Conservation (phyloP, 768 basidiomycete genomes). For the Dentipellis fragilis region DNA sequence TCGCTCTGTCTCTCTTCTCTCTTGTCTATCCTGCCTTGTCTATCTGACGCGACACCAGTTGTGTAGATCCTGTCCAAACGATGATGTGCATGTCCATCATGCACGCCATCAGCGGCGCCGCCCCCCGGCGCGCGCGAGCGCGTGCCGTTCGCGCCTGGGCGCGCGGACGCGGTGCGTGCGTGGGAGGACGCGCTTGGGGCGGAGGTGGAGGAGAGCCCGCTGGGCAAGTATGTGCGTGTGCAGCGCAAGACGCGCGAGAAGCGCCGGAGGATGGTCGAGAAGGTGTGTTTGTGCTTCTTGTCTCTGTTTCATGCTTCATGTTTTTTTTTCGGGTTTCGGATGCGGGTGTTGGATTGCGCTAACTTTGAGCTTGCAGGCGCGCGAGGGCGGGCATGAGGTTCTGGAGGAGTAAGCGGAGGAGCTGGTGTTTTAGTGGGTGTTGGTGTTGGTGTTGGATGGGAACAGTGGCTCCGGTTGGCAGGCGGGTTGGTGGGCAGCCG, state of each 20-base stretch:
- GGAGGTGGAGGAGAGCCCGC: constrained; percentile 63
- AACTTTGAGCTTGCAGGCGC: constrained; percentile 36
- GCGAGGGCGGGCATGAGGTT: constrained; percentile 61
- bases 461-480: no score
- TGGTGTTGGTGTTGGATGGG: not conserved
- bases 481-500: no score
- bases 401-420: constrained; percentile 28
- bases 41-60: no score
- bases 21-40: no score
- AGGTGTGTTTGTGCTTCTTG: constrained; percentile 33
- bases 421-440: not conserved
- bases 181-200: constrained; percentile 62
- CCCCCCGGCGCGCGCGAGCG: constrained; percentile 30
- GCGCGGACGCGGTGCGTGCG: constrained; percentile 52
- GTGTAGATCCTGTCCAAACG: no score
- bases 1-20: no score
- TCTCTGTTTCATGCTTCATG: not conserved
- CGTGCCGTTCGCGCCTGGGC: constrained; percentile 69
- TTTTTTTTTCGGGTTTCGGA: no score
- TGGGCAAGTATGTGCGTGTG: constrained; percentile 74
- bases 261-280: constrained; percentile 57
- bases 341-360: not conserved
- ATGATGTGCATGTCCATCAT: no score
- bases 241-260: constrained; percentile 76
- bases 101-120: no score